Percentiles rank a stretch among this genome's conserved stretches.
Conservation (phyloP, 129 eudicot species). For the Flaveria sonorensis region DNA sequence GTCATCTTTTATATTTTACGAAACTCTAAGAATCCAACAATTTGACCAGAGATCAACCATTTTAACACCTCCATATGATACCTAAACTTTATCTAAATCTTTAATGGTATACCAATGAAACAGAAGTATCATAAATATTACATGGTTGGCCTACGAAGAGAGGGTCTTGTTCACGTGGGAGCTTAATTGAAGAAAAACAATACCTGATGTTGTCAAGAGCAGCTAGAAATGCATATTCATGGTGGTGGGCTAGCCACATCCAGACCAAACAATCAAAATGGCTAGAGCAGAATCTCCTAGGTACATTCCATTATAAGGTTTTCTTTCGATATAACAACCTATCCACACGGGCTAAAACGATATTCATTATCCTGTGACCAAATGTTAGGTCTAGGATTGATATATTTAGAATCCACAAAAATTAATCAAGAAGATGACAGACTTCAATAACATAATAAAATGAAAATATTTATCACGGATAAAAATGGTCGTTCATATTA, state of each 20-base stretch:
- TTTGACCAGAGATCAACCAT: constrained; percentile 13
- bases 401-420: background rate
- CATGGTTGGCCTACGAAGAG: background rate
- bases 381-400: background rate
- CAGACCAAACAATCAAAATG: constrained; percentile 78
- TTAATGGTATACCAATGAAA: background rate
- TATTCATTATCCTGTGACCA: background rate
- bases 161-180: background rate
- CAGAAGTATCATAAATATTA: background rate
- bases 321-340: background rate
- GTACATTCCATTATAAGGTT: constrained; percentile 26
- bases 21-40: constrained; percentile 8
- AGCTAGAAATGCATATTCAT: constrained; percentile 68
- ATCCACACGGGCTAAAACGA: background rate
- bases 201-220: constrained; percentile 59
- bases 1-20: constrained; percentile 8
- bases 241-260: constrained; percentile 89
- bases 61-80: constrained; percentile 7
- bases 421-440: background rate
- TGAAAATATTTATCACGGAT: no score
- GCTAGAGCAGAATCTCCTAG: constrained; percentile 66
- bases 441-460: no score
- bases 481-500: background rate
- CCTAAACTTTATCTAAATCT: background rate
- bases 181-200: background rate